Conservation (phyloP, 768 basidiomycete species). For the Boletus rubropictus region DNA sequence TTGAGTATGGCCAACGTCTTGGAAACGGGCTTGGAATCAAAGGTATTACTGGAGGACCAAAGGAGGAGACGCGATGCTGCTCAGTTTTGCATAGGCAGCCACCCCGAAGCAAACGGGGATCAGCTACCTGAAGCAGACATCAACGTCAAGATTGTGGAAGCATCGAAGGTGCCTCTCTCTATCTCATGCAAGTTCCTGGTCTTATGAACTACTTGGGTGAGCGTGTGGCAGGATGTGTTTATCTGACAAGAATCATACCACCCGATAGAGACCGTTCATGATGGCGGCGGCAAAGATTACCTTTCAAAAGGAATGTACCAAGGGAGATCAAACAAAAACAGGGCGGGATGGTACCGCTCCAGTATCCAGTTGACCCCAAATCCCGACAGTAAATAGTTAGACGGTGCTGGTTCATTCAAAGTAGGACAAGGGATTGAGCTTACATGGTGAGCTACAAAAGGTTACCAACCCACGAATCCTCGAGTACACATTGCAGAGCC, state of each 20-base stretch:
- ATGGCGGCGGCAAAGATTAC: neutral
- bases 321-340: neutral
- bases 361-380: neutral
- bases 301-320: neutral
- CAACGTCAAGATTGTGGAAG: neutral
- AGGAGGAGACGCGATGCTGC: too few relatives aligned
- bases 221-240: neutral
- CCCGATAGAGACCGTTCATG: neutral
- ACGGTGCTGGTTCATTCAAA: neutral
- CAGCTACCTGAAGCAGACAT: too few relatives aligned
- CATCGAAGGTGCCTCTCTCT: too few relatives aligned
- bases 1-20: neutral
- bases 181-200: neutral
- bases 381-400: neutral
- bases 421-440: conserved; percentile 10
- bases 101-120: too few relatives aligned
- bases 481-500: conserved; percentile 1
- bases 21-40: too few relatives aligned
- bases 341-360: neutral
- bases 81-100: too few relatives aligned
- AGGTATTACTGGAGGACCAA: too few relatives aligned
- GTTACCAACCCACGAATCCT: conserved; percentile 14
- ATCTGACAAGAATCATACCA: neutral
- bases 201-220: neutral
- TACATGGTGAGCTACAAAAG: conserved; percentile 3